Percentiles rank a stretch among this genome's conserved stretches.
phyloP scores from a whole-genome alignment of 2,329 filamentous ascomycete genomes.

The Chaetomium strumarium region DNA sequence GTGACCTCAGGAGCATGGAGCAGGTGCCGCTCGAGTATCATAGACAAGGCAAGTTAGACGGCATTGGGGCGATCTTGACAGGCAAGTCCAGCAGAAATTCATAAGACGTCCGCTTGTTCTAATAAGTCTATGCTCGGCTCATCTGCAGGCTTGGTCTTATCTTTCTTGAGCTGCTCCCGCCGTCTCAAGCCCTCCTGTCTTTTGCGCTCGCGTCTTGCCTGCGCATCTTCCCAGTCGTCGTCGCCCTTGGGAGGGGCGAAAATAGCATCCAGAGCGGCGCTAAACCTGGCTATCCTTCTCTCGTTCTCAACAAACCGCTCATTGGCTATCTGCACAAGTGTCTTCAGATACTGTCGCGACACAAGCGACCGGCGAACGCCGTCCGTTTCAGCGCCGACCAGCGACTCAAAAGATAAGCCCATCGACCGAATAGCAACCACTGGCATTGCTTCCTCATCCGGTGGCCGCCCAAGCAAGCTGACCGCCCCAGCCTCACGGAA shows the following conservation, averaged over 20 bases:
- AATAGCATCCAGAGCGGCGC: slow-evolving; percentile 40
- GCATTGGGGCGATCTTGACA: not conserved
- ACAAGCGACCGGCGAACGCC: slow-evolving; percentile 48
- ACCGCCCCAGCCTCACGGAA: slow-evolving; percentile 88
- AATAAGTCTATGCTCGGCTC: slow-evolving; percentile 1
- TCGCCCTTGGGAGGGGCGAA: slow-evolving; percentile 28
- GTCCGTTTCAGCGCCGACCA: slow-evolving; percentile 56
- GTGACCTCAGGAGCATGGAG: not conserved
- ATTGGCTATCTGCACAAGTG: slow-evolving; percentile 65
- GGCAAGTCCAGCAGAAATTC: not conserved
- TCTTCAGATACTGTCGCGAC: slow-evolving; percentile 58
- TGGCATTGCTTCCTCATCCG: slow-evolving; percentile 43
- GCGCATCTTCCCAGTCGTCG: slow-evolving; percentile 50
- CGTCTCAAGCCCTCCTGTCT: slow-evolving; percentile 51
- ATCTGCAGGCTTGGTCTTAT: not conserved
- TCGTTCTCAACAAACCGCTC: slow-evolving; percentile 66
- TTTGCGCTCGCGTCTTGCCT: slow-evolving; percentile 49
- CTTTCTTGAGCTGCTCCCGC: slow-evolving; percentile 37
- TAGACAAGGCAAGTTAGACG: slow-evolving; percentile 6
- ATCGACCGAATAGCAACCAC: slow-evolving; percentile 83
- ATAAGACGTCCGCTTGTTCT: slow-evolving; percentile 13
- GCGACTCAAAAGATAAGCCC: slow-evolving; percentile 73
- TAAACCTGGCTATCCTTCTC: slow-evolving; percentile 62
- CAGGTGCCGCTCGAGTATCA: not conserved
- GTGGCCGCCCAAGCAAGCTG: slow-evolving; percentile 42